A percentile compares a stretch with the other conserved stretches of the same genome.
phyloP scores from a whole-genome alignment of 805 yeast genomes.

The Candida hungchunana region DNA sequence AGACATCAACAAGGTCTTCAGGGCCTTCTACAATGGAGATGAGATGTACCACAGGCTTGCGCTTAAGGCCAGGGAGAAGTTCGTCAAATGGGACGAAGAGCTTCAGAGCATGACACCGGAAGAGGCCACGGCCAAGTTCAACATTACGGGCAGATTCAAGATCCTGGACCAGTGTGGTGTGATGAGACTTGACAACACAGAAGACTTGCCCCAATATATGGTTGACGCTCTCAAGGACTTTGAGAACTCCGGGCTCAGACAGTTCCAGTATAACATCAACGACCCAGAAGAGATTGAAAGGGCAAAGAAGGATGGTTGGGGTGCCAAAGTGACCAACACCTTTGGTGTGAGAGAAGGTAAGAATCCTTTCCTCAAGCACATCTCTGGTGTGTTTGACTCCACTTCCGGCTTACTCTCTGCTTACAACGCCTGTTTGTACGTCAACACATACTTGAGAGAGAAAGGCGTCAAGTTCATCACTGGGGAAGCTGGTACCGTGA shows the following conservation, averaged over 20 bases:
- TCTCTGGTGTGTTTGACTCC: conserved; percentile 25
- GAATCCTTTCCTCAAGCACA: conserved; percentile 18
- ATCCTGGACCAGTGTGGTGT: conserved; percentile 18
- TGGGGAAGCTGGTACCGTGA: conserved; percentile 31
- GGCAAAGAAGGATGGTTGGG: conserved; percentile 30
- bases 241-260: conserved; percentile 12
- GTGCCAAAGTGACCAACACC: conserved; percentile 20
- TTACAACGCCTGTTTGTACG: conserved; percentile 31
- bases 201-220: conserved; percentile 8
- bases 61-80: conserved; percentile 16
- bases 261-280: conserved; percentile 26
- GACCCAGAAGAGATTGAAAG: conserved; percentile 27
- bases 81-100: conserved; percentile 16
- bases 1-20: conserved; percentile 37
- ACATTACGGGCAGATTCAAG: conserved; percentile 11
- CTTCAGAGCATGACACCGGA: conserved; percentile 4
- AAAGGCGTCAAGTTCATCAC: conserved; percentile 33
- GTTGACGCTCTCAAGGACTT: conserved; percentile 10
- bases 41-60: conserved; percentile 30
- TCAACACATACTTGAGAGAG: conserved; percentile 23
- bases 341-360: conserved; percentile 17
- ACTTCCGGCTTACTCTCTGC: conserved; percentile 34
- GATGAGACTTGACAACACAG: conserved; percentile 9
- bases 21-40: conserved; percentile 36
- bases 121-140: conserved; percentile 13